Evolutionary conservation across 345 rosid species (phyloP), one percentile per base, ranked within the genome.

Genomic region (Citrus mangshanensis): DNA sequence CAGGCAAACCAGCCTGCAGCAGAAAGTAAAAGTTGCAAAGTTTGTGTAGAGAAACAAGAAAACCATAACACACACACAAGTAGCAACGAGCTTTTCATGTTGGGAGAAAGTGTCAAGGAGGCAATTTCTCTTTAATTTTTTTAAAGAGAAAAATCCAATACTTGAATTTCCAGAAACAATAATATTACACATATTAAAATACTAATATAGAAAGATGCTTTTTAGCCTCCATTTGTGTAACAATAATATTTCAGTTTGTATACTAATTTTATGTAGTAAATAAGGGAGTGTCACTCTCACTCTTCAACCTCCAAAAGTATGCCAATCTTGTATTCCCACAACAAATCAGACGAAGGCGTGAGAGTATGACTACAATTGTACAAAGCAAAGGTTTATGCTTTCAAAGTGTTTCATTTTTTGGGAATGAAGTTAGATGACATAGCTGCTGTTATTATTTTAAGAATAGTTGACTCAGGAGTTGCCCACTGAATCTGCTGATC

Each of bases 1-100:
- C 85, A 95, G 85, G 85, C 95, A 93, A 83, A 95, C 97, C 81
- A 95, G 81, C 92, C 98, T 95, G 80, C 76, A 81, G 66, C 38
- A 76, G 16, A 78, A 78, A 59, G 70, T 49, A 14, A 68, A 62
- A 51, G 35, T n/a, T 61, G 58, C 38, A 54, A 38, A 18, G 68
- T 12, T 70, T 40, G 54, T 25, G 61, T 66, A 35, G 6, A 54
- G 25, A 35, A 27, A 77, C 9, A 28, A 37, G 49, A 46, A 59
- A 25, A 34, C 27, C 4, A 72, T 4, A 55, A 16, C 6, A 24
- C 19, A 7, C 56, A 51, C 22, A 51, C 22, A 51, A 51, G 22
- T 18, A 51, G 56, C 22, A 51, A 51, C 2, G 22, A 51, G 22
- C 56, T 51, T 51, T 14, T 51, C 56, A 51, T 18, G 56, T 18